Evolutionary conservation across 768 basidiomycete genomes (phyloP).

Genomic region (Trametes cinnabarina): DNA sequence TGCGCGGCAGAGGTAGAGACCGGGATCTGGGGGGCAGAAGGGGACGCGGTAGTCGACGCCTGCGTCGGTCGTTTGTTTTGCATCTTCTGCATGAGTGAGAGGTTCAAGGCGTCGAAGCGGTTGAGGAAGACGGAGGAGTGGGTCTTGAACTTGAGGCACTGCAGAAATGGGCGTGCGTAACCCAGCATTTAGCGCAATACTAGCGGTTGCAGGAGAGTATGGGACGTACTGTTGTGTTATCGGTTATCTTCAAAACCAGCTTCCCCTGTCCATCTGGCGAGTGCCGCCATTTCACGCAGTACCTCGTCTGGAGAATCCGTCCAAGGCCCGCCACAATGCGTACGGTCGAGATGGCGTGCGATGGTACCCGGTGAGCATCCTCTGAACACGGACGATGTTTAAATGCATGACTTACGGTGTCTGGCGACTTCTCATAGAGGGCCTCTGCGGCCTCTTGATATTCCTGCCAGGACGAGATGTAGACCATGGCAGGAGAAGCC

Average conservation of each 20-base stretch:
- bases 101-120: conserved; percentile 91
- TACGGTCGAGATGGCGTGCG: neutral
- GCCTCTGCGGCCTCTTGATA: conserved; percentile 87
- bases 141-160: conserved; percentile 98
- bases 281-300: conserved; percentile 88
- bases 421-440: conserved; percentile 77
- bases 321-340: neutral
- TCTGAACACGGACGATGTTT: neutral
- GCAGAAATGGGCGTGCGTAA: neutral
- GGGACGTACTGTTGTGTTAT: conserved; percentile 75
- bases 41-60: conserved; percentile 2
- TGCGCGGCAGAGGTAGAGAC: neutral
- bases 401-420: conserved; percentile 49
- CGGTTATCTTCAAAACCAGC: conserved; percentile 91
- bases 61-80: conserved; percentile 48
- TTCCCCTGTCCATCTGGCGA: conserved; percentile 59
- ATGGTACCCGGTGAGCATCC: neutral
- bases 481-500: conserved; percentile 68
- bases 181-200: neutral
- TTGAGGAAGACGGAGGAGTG: conserved; percentile 93
- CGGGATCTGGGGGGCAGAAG: conserved; percentile 7
- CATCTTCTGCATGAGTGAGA: conserved; percentile 84
- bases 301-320: conserved; percentile 61
- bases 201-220: too few species aligned
- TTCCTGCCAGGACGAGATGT: conserved; percentile 87